Evolutionary conservation across 345 rosid species (phyloP).

Genomic region (Citropsis articulata): DNA sequence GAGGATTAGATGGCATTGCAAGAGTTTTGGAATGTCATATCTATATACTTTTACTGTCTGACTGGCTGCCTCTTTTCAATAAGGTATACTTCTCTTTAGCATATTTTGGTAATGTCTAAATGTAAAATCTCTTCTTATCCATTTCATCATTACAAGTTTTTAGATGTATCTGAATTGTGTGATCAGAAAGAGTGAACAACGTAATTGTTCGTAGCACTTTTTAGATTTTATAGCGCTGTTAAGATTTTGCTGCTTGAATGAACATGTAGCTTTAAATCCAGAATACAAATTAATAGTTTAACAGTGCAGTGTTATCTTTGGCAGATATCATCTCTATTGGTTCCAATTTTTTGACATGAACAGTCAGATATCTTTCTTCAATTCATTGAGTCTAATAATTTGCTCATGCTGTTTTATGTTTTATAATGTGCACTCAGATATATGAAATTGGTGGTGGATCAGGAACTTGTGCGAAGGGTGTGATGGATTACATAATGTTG

Average conservation of each 20-base stretch:
- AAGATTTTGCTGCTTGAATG: constrained; percentile 3
- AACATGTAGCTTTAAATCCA: background rate
- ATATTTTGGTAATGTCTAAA: background rate
- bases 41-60: background rate
- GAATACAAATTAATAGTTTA: background rate
- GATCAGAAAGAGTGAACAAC: background rate
- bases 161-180: background rate
- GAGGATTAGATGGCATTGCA: background rate
- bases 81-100: background rate
- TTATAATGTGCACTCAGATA: constrained; percentile 50
- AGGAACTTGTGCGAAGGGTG: constrained; percentile 92
- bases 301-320: background rate
- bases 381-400: constrained; percentile 3
- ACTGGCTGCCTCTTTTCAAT: background rate
- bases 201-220: background rate
- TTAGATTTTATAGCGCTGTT: background rate
- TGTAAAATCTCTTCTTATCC: background rate
- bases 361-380: constrained; percentile 3
- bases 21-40: background rate
- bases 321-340: background rate
- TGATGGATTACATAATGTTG: constrained; percentile 93
- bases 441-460: constrained; percentile 99
- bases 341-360: background rate
- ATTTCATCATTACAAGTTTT: background rate
- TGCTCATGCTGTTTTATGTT: constrained; percentile 21